These are phyloP conservation scores for Micromonas commoda DNA, from an alignment of 139 green algal genomes.

Conservation along the genomic window DNA sequence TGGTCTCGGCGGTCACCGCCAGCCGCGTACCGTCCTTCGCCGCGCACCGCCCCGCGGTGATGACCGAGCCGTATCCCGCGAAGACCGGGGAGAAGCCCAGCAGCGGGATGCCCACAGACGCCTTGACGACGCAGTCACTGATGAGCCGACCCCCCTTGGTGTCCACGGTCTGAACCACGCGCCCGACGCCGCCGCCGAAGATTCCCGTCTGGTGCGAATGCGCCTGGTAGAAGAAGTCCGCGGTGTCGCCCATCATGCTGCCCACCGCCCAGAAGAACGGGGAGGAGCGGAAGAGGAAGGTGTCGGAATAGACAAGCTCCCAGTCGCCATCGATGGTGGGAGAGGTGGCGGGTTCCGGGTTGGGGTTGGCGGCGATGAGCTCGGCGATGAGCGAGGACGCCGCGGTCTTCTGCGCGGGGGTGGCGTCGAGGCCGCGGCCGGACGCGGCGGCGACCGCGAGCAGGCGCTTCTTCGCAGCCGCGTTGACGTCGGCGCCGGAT, in stretches of 20 bases:
- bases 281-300: conserved; percentile 6
- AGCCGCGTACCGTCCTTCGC: neutral
- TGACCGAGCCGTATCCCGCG: conserved; percentile 4
- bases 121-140: conserved; percentile 19
- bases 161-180: conserved; percentile 8
- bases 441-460: conserved; percentile 8
- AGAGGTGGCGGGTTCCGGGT: neutral
- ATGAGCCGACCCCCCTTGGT: neutral
- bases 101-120: neutral
- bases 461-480: neutral
- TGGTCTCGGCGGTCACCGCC: neutral
- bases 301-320: conserved; percentile 21
- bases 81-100: conserved; percentile 16
- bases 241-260: conserved; percentile 8
- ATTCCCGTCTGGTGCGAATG: conserved; percentile 23
- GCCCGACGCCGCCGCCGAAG: conserved; percentile 12
- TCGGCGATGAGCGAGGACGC: neutral
- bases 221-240: conserved; percentile 24
- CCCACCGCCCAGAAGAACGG: conserved; percentile 27
- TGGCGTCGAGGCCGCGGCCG: neutral
- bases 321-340: conserved; percentile 3
- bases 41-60: neutral
- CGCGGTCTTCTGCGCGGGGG: neutral
- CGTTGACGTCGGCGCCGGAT: neutral
- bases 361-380: neutral